These are phyloP conservation scores for Gymnopus androsaceus DNA, from an alignment of 1,284 basidiomycete species.

Conservation along the genomic window DNA sequence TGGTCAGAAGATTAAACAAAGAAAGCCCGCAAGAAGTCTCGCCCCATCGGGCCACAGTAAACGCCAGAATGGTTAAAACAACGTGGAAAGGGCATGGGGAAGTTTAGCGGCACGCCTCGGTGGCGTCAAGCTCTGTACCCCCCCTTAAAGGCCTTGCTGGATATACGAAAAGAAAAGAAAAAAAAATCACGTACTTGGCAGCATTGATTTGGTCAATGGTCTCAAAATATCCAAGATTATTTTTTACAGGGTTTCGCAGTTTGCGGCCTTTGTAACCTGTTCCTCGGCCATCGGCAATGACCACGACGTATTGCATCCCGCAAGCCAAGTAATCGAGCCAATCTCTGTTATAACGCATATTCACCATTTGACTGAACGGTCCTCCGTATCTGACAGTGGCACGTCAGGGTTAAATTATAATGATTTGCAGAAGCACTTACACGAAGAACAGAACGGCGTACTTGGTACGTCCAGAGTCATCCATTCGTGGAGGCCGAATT, in stretches of 20 bases:
- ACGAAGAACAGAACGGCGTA: conserved; percentile 92
- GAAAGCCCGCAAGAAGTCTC: neutral
- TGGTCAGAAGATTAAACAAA: neutral
- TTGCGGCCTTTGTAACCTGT: conserved; percentile 88
- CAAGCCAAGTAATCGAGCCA: conserved; percentile 90
- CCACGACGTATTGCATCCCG: conserved; percentile 82
- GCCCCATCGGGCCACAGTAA: neutral
- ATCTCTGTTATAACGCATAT: conserved; percentile 66
- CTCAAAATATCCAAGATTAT: conserved; percentile 86
- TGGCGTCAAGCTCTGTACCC: conserved; percentile 1
- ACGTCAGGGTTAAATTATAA: conserved; percentile 6
- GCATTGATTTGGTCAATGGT: conserved; percentile 86
- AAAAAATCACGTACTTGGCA: conserved; percentile 59
- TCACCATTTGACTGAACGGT: conserved; percentile 80
- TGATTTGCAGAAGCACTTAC: too few relatives aligned
- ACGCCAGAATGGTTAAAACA: neutral
- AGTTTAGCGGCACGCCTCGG: neutral
- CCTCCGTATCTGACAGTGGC: conserved; percentile 76
- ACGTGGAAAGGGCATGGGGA: neutral
- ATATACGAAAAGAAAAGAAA: too few relatives aligned
- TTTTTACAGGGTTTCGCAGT: conserved; percentile 82
- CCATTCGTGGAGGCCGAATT: conserved; percentile 89
- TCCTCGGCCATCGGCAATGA: conserved; percentile 90
- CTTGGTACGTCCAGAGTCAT: conserved; percentile 87
- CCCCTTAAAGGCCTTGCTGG: neutral